Evolutionary conservation across 2,329 filamentous ascomycete species (phyloP).

Genomic region (Pseudopyrenochaeta lycopersici): DNA sequence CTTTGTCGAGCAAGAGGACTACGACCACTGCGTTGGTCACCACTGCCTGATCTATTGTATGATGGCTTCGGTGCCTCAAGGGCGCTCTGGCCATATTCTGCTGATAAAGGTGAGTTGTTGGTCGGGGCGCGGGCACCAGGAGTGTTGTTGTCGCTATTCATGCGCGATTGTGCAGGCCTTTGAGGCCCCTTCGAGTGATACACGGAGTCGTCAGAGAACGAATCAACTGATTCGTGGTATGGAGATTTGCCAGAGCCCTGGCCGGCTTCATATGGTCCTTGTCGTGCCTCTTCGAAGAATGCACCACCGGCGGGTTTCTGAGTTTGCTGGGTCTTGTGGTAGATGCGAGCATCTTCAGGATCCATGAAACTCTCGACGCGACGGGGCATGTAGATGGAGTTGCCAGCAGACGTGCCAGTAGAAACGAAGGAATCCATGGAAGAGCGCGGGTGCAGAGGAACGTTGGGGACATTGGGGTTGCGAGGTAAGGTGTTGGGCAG

Average conservation of each 20-base stretch:
- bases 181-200: conserved; percentile 41
- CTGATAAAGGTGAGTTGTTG: conserved; percentile 42
- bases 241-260: conserved; percentile 31
- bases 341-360: conserved; percentile 78
- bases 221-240: conserved; percentile 48
- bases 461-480: conserved; percentile 56
- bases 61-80: conserved; percentile 43
- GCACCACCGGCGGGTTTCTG: conserved; percentile 57
- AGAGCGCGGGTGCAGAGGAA: conserved; percentile 63
- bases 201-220: conserved; percentile 46
- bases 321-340: conserved; percentile 70
- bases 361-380: conserved; percentile 80
- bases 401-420: conserved; percentile 60
- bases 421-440: conserved; percentile 75
- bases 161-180: conserved; percentile 31
- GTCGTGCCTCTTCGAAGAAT: conserved; percentile 46
- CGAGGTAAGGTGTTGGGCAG: conserved; percentile 58
- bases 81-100: conserved; percentile 30
- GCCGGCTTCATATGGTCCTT: conserved; percentile 37
- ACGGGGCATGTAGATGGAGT: conserved; percentile 72
- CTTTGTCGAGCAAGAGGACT: conserved; percentile 58
- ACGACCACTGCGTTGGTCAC: conserved; percentile 46
- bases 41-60: conserved; percentile 30
- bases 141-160: conserved; percentile 29
- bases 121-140: conserved; percentile 21